These are phyloP conservation scores for Exserohilum turcica DNA, from an alignment of 2,329 filamentous ascomycete genomes.

Conservation along the genomic window DNA sequence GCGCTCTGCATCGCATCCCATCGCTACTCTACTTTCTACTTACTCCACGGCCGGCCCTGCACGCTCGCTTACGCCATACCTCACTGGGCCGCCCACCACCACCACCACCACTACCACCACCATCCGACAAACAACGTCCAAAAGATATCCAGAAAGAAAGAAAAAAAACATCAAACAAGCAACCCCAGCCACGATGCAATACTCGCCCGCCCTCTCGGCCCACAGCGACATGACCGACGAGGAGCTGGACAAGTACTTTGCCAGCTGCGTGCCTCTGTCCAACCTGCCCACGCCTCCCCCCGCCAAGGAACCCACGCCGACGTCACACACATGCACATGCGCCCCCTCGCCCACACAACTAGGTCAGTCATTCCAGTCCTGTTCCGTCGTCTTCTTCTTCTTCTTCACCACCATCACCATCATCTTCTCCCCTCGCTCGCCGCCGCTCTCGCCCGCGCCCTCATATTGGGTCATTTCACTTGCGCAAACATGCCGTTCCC, in stretches of 20 bases:
- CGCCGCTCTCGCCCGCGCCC: no score
- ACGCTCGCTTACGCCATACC: not conserved
- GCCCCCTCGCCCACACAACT: constrained; percentile 29
- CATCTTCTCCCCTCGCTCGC: no score
- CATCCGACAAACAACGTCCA: constrained; percentile 9
- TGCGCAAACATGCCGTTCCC: constrained; percentile 19
- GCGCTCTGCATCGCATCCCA: no score
- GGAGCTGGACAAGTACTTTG: constrained; percentile 48
- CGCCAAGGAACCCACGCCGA: constrained; percentile 30
- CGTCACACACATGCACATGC: not conserved
- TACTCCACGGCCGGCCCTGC: no score
- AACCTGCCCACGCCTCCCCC: constrained; percentile 50
- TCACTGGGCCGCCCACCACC: not conserved
- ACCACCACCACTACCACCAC: constrained; percentile 8
- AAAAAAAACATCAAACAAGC: not conserved
- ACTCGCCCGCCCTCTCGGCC: constrained; percentile 33
- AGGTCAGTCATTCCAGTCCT: no score
- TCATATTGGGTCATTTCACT: constrained; percentile 24
- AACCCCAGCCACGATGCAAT: constrained; percentile 25
- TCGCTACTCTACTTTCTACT: no score
- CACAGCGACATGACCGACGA: constrained; percentile 45
- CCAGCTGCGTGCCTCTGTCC: constrained; percentile 46
- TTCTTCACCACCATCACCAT: no score
- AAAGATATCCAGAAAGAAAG: not conserved
- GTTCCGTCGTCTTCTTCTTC: not conserved